Base-by-base conservation (phyloP, 2,329 filamentous ascomycete genomes). In the Mycosphaerella sp. region DNA sequence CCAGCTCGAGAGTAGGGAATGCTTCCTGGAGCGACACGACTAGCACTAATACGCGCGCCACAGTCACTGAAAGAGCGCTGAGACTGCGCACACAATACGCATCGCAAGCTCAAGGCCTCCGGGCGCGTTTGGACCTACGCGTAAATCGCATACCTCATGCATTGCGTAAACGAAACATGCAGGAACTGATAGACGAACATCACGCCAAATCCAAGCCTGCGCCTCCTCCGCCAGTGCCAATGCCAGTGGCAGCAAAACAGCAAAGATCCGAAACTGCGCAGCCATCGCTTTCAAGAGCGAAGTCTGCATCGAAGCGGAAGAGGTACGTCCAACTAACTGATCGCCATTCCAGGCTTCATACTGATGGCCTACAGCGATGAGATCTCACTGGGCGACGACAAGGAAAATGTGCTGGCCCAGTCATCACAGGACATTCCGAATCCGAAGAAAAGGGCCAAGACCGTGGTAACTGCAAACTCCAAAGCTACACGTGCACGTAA, bases 71-170 rank as follows among this genome's bases (percentile, higher is more conserved):
- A 71, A 82, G 90, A 67, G 87, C 88, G 55, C 82, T 91, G 61
- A 89, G 91, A 69, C 76, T 97, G 55, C 82, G 90, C 62, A 86
- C 90, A 6, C 89, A 95, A 68, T 95, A 94, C 73, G 85, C 86
- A 53, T 79, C 94, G 8, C 90, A 95, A 70, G 87, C 89, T 17
- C 86, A 91, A 68, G 87, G 87, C 56, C 78, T 97, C 35, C 81
- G 86, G 55, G 84, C 89, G 54, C 85, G 91, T 55, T 85, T 98
- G 46, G 90, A 96, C 70, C 86, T 95, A 72, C 87, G 93, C 71
- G 80, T 97, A 68, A 95, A 96, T 67, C 84, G 93, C 48, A 93
- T 97, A 46, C 93, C 93, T 6, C 79, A 82, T 61, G 79, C 84
- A 13, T 73, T 95, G 57, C 84, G 91, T 53, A 87, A 85, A 64